Conservation (phyloP, 1,284 basidiomycete species). For the Ceratobasidium sp. region DNA sequence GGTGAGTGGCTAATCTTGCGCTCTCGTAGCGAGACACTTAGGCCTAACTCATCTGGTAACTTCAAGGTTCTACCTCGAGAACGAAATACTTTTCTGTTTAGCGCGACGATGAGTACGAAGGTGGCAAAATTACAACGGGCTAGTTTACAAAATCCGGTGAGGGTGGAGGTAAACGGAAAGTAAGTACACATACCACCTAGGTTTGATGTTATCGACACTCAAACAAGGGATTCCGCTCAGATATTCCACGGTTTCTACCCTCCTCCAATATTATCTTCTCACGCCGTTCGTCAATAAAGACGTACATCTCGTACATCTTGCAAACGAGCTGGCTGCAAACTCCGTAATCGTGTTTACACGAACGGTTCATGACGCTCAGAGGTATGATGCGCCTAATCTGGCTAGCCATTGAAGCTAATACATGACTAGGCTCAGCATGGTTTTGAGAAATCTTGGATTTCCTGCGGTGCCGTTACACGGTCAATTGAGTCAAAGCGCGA, state of each 20-base stretch:
- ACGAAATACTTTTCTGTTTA: constrained; percentile 95
- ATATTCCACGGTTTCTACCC: constrained; percentile 96
- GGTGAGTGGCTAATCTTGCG: no score
- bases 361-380: constrained; percentile 94
- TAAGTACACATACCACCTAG: constrained; percentile 59
- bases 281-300: constrained; percentile 96
- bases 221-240: constrained; percentile 59
- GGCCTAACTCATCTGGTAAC: no score
- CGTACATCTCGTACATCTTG: constrained; percentile 89
- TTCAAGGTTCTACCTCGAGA: constrained; percentile 85
- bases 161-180: constrained; percentile 95
- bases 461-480: constrained; percentile 97
- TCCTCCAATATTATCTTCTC: constrained; percentile 96
- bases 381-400: constrained; percentile 59
- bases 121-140: constrained; percentile 97
- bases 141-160: constrained; percentile 94
- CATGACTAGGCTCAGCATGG: constrained; percentile 73
- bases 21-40: no score
- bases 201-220: not conserved
- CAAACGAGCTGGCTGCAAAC: constrained; percentile 90
- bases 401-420: not conserved
- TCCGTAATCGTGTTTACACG: constrained; percentile 97
- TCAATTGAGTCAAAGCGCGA: constrained; percentile 92
- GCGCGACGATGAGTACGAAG: constrained; percentile 99
- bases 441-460: constrained; percentile 92